Evolutionary conservation across 768 basidiomycete species (phyloP), one percentile per base, ranked within the genome.

Genomic region (Psilocybe tampanensis): DNA sequence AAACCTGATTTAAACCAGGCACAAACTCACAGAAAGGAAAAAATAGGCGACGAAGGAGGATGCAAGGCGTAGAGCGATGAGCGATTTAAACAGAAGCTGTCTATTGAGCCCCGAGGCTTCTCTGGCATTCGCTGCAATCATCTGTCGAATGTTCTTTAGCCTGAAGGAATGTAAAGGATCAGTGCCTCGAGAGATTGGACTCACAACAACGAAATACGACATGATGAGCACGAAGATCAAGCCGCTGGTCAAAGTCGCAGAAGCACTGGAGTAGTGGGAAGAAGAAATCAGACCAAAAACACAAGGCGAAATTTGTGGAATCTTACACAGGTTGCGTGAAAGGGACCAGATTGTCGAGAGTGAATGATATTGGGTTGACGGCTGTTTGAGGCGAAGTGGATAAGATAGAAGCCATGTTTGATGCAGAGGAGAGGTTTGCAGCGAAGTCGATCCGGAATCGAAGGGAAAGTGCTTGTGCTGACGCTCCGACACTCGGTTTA

Each of bases 291-390:
- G 29, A 23, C 6, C 13, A 17, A 21, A n/a, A 12, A 8, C 47
- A 34, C 29, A 33, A 24, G 4, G 13, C 6, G n/a, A n/a, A n/a
- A n/a, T 12, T 8, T 17, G 21, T 21, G 26, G 47, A 1, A 36
- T 69, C 85, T 15, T 76, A 87, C 85, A 82, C 83, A 32, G 86
- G 81, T n/a, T 81, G 68, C 59, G 86, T 77, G 59, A 88, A 89
- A 0, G 88, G 86, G 24, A 79, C 68, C 1, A 85, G 64, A 55
- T 89, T 87, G 43, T 72, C 53, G 21, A 83, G 58, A 0, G 66
- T 77, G 60, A 79, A 86, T 17, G 66, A 72, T 1, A 86, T 61
- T 0, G 88, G 85, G 13, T 71, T 64, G 2, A 75, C 69, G 22
- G 88, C 66, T 0, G 82, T 75, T 48, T 75, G 71, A 0, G 88